Percentiles rank a stretch among this genome's conserved stretches.
Evolutionary conservation across 345 rosid species (phyloP).

Genomic region (Clarkia xantiana): DNA sequence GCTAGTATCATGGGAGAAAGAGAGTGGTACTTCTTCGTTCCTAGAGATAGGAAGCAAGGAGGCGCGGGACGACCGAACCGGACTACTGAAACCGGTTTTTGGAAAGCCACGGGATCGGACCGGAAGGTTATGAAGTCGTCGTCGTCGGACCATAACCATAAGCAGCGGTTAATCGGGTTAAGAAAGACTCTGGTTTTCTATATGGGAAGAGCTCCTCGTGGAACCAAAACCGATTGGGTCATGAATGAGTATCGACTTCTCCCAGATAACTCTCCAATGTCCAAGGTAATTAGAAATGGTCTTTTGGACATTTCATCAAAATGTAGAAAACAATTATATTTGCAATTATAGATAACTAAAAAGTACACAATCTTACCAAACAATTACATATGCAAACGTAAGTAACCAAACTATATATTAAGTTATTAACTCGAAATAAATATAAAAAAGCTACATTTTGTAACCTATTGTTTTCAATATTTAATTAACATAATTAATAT

Average conservation of each 20-base stretch:
- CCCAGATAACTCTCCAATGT: slow-evolving; percentile 51
- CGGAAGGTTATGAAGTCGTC: slow-evolving; percentile 55
- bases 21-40: slow-evolving; percentile 94
- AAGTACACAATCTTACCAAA: too few species aligned
- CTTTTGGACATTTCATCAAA: too few species aligned
- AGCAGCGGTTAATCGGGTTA: slow-evolving; percentile 36
- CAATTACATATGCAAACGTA: too few species aligned
- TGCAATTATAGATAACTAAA: too few species aligned
- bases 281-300: too few species aligned
- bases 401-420: too few species aligned
- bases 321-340: too few species aligned
- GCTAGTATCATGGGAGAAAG: slow-evolving; percentile 61
- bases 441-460: too few species aligned
- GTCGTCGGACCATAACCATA: slow-evolving; percentile 60
- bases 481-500: too few species aligned
- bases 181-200: slow-evolving; percentile 92
- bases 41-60: slow-evolving; percentile 79
- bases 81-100: slow-evolving; percentile 71
- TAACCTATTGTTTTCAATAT: too few species aligned
- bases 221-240: slow-evolving; percentile 91
- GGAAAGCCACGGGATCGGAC: slow-evolving; percentile 98
- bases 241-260: slow-evolving; percentile 90
- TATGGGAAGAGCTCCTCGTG: slow-evolving; percentile 75
- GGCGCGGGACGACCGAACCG: slow-evolving; percentile 77
- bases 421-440: too few species aligned